Percentiles rank a stretch among this genome's conserved stretches.
phyloP scores from a whole-genome alignment of 495 filamentous ascomycete species.

The Aspergillus biplanus region DNA sequence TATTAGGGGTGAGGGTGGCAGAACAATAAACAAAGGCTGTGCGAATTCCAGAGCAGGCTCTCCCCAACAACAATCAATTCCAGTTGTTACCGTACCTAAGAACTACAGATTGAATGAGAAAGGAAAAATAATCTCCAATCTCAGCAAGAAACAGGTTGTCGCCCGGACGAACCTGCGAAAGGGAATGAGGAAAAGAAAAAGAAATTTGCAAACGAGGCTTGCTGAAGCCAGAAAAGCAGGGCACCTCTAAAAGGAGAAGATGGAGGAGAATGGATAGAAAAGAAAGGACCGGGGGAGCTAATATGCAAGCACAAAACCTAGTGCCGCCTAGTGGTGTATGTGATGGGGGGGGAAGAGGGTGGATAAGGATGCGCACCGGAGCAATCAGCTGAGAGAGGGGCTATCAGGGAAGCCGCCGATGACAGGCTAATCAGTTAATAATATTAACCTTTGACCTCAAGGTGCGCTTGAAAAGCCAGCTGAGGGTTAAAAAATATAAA shows the following conservation, averaged over 20 bases:
- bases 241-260: slow-evolving; percentile 22
- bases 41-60: slow-evolving; percentile 12
- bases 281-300: slow-evolving; percentile 29
- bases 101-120: slow-evolving; percentile 8
- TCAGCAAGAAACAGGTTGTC: slow-evolving; percentile 30
- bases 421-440: slow-evolving; percentile 16
- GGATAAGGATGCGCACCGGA: slow-evolving; percentile 36
- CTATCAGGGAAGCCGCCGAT: slow-evolving; percentile 24
- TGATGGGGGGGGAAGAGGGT: slow-evolving; percentile 22
- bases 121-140: slow-evolving; percentile 11
- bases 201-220: slow-evolving; percentile 10
- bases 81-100: slow-evolving; percentile 17
- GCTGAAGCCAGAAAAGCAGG: slow-evolving; percentile 20
- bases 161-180: slow-evolving; percentile 34
- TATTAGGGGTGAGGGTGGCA: neutral
- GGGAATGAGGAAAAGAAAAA: slow-evolving; percentile 9
- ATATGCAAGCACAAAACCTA: slow-evolving; percentile 31
- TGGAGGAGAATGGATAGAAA: slow-evolving; percentile 23
- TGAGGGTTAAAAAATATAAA: slow-evolving; percentile 16
- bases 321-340: slow-evolving; percentile 25
- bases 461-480: slow-evolving; percentile 13
- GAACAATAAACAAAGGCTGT: slow-evolving; percentile 24
- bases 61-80: slow-evolving; percentile 21
- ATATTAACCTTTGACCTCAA: neutral
- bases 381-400: slow-evolving; percentile 40